Base-by-base conservation (phyloP, 2,329 filamentous ascomycete genomes). In the Hymenotorrendiella dingleyae region DNA sequence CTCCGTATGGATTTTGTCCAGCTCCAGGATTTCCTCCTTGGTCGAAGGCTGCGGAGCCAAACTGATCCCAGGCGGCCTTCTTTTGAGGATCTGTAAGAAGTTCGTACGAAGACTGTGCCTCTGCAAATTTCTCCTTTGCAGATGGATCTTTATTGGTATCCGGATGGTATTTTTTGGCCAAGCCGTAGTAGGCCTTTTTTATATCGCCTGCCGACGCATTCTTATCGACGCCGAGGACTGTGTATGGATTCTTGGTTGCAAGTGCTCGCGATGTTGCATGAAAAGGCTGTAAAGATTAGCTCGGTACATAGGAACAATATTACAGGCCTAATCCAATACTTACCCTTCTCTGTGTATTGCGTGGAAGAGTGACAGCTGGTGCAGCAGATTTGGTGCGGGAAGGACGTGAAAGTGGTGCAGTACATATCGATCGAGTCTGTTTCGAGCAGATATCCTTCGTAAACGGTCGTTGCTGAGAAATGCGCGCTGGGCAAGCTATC, bases 131-230 rank as follows among this genome's bases (percentile, higher is more conserved):
- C 57, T 97, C 93, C 64, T 97, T 97, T 26, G 93, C 90, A n/a
- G 72, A 76, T 3, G 86, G 65, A 55, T 97, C 93, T 65, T 97
- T 97, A 73, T 97, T 98, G 26, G 93, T 97, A 63, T 98, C 93
- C 7, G 93, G 93, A 59, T 98, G 93, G 63, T 80, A 98, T 62
- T 97, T 98, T 67, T 98, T 98, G 16, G 93, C 93, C 46, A 97
- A 73, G 38, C 90, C 87, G 63, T 98, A 98, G 71, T 98, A 98
- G 3, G 93, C 90, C 65, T 96, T 97, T 64, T 98, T 98, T 63
- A 98, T 97, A 26, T 97, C 91, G 46, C 80, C 72, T 3, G 88
- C 70, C 1, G 86, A 82, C n/a, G 93, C 87, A 49, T 67, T 75
- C 64, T 91, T 94, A 58, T 72, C 72, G 22, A 98, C 87, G 11